Evolutionary conservation across 495 filamentous ascomycete species (phyloP).

Genomic region (Gamarada debralockiae): DNA sequence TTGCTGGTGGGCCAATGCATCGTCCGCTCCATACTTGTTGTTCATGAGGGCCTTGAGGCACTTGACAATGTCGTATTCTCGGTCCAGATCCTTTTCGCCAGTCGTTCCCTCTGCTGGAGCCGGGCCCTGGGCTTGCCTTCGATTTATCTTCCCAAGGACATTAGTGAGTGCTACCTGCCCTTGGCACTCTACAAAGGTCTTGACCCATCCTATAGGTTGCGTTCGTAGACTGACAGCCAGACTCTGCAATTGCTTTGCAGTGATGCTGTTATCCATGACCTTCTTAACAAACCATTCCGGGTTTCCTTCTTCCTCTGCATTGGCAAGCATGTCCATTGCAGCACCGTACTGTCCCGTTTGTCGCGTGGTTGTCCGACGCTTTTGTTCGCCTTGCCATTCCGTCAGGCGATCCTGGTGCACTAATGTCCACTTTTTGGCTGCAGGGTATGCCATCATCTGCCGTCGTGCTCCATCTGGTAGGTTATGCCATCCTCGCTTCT

Average conservation of each 20-base stretch:
- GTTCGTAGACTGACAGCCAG: slow-evolving; percentile 91
- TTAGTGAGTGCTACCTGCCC: slow-evolving; percentile 96
- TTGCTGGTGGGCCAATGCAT: slow-evolving; percentile 87
- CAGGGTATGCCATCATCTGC: slow-evolving; percentile 92
- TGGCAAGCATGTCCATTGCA: slow-evolving; percentile 54
- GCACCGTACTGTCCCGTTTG: slow-evolving; percentile 52
- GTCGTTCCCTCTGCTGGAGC: slow-evolving; percentile 60
- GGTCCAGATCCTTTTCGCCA: slow-evolving; percentile 85
- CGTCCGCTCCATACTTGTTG: slow-evolving; percentile 97
- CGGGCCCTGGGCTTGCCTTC: slow-evolving; percentile 72
- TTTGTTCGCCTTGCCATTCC: slow-evolving; percentile 92
- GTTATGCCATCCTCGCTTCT: slow-evolving; percentile 95
- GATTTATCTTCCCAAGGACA: slow-evolving; percentile 87
- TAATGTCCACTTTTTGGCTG: slow-evolving; percentile 94
- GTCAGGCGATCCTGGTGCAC: slow-evolving; percentile 93
- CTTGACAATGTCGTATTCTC: slow-evolving; percentile 97
- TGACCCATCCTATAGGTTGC: slow-evolving; percentile 97
- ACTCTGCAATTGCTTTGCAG: slow-evolving; percentile 84
- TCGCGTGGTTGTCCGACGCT: slow-evolving; percentile 68
- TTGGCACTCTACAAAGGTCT: slow-evolving; percentile 93
- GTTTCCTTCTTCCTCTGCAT: slow-evolving; percentile 88
- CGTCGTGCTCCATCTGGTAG: slow-evolving; percentile 91
- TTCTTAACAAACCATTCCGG: slow-evolving; percentile 98
- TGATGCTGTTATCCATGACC: slow-evolving; percentile 93
- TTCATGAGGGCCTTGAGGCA: slow-evolving; percentile 97